Conservation (phyloP, 192 early-diverging fungal species). For the Entrophospora sp. region DNA sequence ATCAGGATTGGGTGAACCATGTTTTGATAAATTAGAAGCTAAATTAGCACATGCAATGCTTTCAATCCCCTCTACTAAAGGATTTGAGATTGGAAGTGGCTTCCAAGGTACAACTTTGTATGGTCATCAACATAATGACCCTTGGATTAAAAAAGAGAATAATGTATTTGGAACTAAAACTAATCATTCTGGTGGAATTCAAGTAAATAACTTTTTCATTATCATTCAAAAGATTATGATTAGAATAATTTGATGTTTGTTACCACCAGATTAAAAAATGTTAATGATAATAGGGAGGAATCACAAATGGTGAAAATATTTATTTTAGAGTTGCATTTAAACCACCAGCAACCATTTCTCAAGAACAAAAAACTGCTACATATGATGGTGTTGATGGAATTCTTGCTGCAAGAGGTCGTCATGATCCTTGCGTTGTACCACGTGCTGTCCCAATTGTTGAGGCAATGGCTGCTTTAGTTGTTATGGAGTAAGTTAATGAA, state of each 20-base stretch:
- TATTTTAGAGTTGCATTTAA: slow-evolving; percentile 98
- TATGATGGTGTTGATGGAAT: slow-evolving; percentile 75
- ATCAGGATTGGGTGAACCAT: slow-evolving; percentile 88
- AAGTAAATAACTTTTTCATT: slow-evolving; percentile 26
- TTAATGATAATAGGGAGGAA: slow-evolving; percentile 61
- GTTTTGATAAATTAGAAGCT: slow-evolving; percentile 97
- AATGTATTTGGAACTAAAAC: slow-evolving; percentile 73
- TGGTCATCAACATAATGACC: slow-evolving; percentile 89
- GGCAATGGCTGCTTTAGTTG: slow-evolving; percentile 83
- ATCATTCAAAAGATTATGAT: background rate
- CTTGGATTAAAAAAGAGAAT: slow-evolving; percentile 56
- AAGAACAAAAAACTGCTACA: slow-evolving; percentile 77
- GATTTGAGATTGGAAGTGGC: slow-evolving; percentile 93
- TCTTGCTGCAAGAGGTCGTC: slow-evolving; percentile 83
- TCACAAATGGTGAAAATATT: slow-evolving; percentile 89
- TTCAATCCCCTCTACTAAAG: slow-evolving; percentile 96
- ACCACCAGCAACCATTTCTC: slow-evolving; percentile 91
- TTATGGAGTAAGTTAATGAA: slow-evolving; percentile 71
- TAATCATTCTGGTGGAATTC: slow-evolving; percentile 93
- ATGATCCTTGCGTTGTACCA: slow-evolving; percentile 95
- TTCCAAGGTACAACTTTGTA: slow-evolving; percentile 78
- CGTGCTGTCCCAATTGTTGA: slow-evolving; percentile 98
- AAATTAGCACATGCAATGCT: slow-evolving; percentile 95
- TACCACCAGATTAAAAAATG: background rate
- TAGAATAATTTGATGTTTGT: too few relatives aligned